Evolutionary conservation across 2,329 filamentous ascomycete genomes (phyloP), one percentile per base, ranked within the genome.

Genomic region (Pseudogymnoascus sp.): DNA sequence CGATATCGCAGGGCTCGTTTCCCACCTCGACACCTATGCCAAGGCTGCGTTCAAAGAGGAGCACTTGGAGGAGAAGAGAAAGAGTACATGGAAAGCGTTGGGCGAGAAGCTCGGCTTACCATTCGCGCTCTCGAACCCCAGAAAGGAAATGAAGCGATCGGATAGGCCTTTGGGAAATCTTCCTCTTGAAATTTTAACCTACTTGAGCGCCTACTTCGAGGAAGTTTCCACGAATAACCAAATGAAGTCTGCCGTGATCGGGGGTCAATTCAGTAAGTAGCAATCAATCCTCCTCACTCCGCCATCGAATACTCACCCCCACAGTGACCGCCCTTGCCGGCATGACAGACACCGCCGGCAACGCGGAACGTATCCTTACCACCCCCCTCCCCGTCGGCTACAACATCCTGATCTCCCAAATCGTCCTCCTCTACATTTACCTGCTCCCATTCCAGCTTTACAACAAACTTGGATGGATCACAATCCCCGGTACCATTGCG

Each of bases 361-460:
- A 87, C 63, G 86, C 86, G 58, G 90, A 94, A 71, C 87, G 91
- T 65, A 86, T 95, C 19, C 83, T 93, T 33, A 89, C 88, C 73
- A 95, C 91, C 0, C 91, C 91, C 1, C 82, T 95, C 0, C 91
- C 91, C 2, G 82, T 91, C 62, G 91, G 90, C 55, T 95, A 95
- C 78, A 85, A 84, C 67, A 94, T 95, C 69, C 85, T 90, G 69
- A 92, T 94, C 72, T 86, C 87, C 19, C 91, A 95, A 73, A 93
- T 94, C 71, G 91, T 91, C 33, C 92, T 89, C 85, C 83, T 92
- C 60, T 95, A 94, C 75, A 86, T 94, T 61, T 76, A 91, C 68
- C 80, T 91, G 33, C 81, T 95, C 1, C 91, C 91, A 5, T 94
- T 94, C 80, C 91, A 95, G 76, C 84, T 95, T 5, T 83, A 84